phyloP scores from a whole-genome alignment of 495 filamentous ascomycete species.

The Tuber borchii region DNA sequence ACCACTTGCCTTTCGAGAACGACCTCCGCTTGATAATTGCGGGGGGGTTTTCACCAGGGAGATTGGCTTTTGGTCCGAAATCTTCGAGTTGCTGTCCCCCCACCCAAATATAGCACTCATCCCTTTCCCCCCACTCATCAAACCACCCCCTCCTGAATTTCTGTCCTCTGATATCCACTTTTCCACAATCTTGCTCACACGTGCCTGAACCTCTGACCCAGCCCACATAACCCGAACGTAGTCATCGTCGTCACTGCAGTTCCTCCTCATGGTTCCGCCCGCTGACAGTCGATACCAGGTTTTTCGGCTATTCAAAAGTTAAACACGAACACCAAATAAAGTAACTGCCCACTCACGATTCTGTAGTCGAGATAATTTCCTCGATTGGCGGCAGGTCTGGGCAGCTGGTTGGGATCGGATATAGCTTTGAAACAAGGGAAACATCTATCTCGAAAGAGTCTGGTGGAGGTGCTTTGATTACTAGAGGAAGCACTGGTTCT shows the following conservation, averaged over 20 bases:
- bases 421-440: slow-evolving; percentile 47
- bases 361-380: slow-evolving; percentile 47
- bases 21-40: not conserved
- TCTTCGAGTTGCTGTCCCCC: slow-evolving; percentile 31
- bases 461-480: slow-evolving; percentile 18
- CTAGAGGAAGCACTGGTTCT: slow-evolving; percentile 40
- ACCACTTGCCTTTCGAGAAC: slow-evolving; percentile 2
- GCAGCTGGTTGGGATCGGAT: slow-evolving; percentile 30
- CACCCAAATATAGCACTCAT: slow-evolving; percentile 41
- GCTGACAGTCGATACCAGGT: slow-evolving; percentile 59
- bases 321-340: slow-evolving; percentile 3
- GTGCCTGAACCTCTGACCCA: slow-evolving; percentile 49
- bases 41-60: not conserved
- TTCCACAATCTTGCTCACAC: slow-evolving; percentile 52
- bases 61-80: slow-evolving; percentile 11
- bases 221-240: slow-evolving; percentile 54
- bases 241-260: slow-evolving; percentile 52
- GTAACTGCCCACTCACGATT: slow-evolving; percentile 38
- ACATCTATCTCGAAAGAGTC: slow-evolving; percentile 43
- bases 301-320: slow-evolving; percentile 46
- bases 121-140: slow-evolving; percentile 31
- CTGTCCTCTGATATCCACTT: slow-evolving; percentile 58
- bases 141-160: slow-evolving; percentile 24
- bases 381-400: slow-evolving; percentile 29
- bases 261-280: slow-evolving; percentile 51